Evolutionary conservation across 2,329 filamentous ascomycete genomes (phyloP), one percentile per base, ranked within the genome.

Genomic region (Xylariomycetidae sp.): DNA sequence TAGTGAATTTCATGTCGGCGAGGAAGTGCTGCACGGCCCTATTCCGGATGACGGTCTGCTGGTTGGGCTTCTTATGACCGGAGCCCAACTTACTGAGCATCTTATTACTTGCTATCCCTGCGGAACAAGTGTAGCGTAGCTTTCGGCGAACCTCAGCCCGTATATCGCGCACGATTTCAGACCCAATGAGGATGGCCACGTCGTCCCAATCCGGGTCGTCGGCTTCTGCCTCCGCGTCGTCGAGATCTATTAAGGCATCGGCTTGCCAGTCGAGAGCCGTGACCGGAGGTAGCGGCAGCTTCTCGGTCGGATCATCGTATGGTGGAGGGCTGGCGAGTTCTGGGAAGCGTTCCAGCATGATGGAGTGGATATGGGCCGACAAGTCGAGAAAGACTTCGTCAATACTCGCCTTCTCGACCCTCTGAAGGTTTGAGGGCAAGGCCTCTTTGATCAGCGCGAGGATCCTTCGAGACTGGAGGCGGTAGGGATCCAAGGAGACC

Each of bases 121-220:
- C 90, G 6, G 90, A 95, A 60, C 89, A 95, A 4, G 90, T 96
- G 56, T 95, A 98, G 34, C 79, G 75, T 32, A 96, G 64, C 43
- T 73, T 70, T 28, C 82, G 71, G 45, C 72, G 77, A 37, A 98
- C 72, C 31, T 74, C 67, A 15, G 68, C 67, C 31, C 92, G 77
- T 13, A 96, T 73, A 39, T 77, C 71, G 14, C 86, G 76, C 20
- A 95, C 79, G 48, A 96, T 92, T 53, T 95, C 88, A 2, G 88
- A 89, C 0, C 85, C 92, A 50, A 95, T 77, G 19, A 86, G 68
- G 55, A 94, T 84, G 12, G 77, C 84, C 44, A 96, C 73, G 64
- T 98, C 92, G 57, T 98, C 90, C 92, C 92, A 98, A 60, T 98
- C 92, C 1, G 87, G 86, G 51, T 93, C 83, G 46, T 82, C 73